Base-by-base conservation (phyloP, 371 early-diverging fungal species). In the Mortierella sp. region DNA sequence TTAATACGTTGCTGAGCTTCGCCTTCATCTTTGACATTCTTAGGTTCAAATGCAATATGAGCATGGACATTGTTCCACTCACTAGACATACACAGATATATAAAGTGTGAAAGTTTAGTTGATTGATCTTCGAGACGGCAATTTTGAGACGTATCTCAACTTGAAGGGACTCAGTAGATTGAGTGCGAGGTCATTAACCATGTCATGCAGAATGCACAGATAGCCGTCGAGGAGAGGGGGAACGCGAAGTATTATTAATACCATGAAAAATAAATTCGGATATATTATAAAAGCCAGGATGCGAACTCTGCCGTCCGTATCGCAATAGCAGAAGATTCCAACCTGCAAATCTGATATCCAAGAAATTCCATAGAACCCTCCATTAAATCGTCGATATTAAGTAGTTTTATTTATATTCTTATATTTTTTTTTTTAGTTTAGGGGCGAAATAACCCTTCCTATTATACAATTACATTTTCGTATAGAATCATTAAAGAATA, bases 1-100 rank as follows among this genome's bases (percentile, higher is more conserved):
- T 76, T 65, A 45, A 77, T 72, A n/a, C 85, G 84, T 17, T 70
- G 67, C 61, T 51, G 58, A 15, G 84, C 84, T 61, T 79, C 85
- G 0, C 56, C 82, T 53, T 72, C 67, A 59, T 79, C 77, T 64
- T 83, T 80, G 53, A 85, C 72, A 32, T 85, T 75, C 37, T 51
- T 72, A 10, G 85, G 68, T 1, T 55, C 72, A 53, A 77, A 67
- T 28, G 76, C 76, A 13, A 74, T 85, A 57, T 68, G 61, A 29
- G 78, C 78, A 35, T 77, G 79, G 45, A 84, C 71, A 32, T 84
- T 83, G 64, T 68, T 59, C 83, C 75, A 83, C 9, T 47, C 34
- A 32, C 65, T 65, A 34, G 28, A 32, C 10, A 12, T 49, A 8
- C 5, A 34, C 1, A 54, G 26, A n/a, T n/a, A n/a, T n/a, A n/a